Evolutionary conservation across 2,329 filamentous ascomycete species (phyloP), one percentile per base, ranked within the genome.

Genomic region (Graphilbum ipis-grandicollis): DNA sequence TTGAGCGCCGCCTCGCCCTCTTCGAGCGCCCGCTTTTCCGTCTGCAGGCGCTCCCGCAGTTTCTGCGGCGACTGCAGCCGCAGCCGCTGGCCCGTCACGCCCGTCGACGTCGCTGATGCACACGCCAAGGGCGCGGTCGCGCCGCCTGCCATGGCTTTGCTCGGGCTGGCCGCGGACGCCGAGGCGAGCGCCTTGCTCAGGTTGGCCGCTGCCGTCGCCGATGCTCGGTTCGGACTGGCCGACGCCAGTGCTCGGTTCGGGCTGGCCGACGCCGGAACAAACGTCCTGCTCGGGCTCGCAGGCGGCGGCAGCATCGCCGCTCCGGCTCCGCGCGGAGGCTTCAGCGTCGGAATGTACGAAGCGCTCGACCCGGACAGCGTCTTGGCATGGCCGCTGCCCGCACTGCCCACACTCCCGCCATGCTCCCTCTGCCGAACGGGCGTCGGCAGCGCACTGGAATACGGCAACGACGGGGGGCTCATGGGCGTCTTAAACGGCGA

Each of bases 31-130:
- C 71, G 74, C 55, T 85, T 84, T 53, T 93, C 85, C 34, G 72
- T 76, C 48, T 88, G 79, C 1, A 94, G 65, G 25, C 88, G 77
- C 57, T 94, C 86, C 15, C 86, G 79, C 17, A 88, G 62, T 52
- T 80, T 86, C 47, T 79, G 78, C 0, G 76, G 67, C 13, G 71
- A 78, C 43, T 82, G 76, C 10, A 82, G 65, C 10, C 79, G 74
- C 25, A 83, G 61, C 45, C 74, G 78, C 35, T 57, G 57, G 10
- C 52, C 54, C 2, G 25, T 41, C 4, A 31, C 41, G 3, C 31
- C 33, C 21, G 21, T 10, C 10, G 21, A 23, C 21, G 21, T 10
- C 21, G 10, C 21, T 10, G 21, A 5, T 10, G 21, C 26, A 23
- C 12, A 26, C 21, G 6, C 25, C 14, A 31, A 35, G n/a, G n/a